A percentile compares a stretch with the other conserved stretches of the same genome.
Conservation (phyloP, 345 rosid species). For the Populus pruinosa region DNA sequence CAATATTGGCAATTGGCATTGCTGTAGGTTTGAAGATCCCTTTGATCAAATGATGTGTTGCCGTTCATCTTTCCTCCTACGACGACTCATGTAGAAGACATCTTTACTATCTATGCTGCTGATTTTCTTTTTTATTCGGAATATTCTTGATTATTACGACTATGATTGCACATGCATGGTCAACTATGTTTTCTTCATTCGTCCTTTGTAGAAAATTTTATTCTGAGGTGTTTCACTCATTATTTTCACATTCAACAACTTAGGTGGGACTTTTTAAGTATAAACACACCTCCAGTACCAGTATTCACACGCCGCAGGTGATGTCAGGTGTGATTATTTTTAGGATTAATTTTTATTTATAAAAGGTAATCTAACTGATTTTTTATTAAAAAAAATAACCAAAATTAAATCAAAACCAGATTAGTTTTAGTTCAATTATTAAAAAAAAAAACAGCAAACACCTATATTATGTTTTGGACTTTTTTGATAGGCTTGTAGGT, state of each 20-base stretch:
- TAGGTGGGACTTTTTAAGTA: not conserved
- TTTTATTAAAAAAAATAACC: too few relatives aligned
- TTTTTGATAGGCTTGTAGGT: too few relatives aligned
- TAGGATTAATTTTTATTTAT: too few relatives aligned
- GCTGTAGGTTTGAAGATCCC: slow-evolving; percentile 92
- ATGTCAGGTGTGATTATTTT: too few relatives aligned
- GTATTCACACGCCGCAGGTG: too few relatives aligned
- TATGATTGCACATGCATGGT: not conserved
- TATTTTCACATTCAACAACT: not conserved
- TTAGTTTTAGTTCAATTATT: too few relatives aligned
- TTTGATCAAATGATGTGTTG: slow-evolving; percentile 85
- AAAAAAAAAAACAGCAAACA: too few relatives aligned
- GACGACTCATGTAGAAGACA: slow-evolving; percentile 49
- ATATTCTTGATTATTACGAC: not conserved
- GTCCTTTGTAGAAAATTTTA: not conserved
- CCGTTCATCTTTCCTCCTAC: slow-evolving; percentile 72
- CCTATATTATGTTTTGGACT: too few relatives aligned
- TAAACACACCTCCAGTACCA: not conserved
- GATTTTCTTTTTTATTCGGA: not conserved
- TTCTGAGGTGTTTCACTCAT: not conserved
- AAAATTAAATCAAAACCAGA: too few relatives aligned
- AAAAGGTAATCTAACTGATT: too few relatives aligned
- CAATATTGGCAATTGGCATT: slow-evolving; percentile 70
- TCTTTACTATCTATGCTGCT: not conserved
- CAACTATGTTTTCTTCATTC: not conserved